phyloP scores from a whole-genome alignment of 2,329 filamentous ascomycete species.

The Verticillium isaacii region DNA sequence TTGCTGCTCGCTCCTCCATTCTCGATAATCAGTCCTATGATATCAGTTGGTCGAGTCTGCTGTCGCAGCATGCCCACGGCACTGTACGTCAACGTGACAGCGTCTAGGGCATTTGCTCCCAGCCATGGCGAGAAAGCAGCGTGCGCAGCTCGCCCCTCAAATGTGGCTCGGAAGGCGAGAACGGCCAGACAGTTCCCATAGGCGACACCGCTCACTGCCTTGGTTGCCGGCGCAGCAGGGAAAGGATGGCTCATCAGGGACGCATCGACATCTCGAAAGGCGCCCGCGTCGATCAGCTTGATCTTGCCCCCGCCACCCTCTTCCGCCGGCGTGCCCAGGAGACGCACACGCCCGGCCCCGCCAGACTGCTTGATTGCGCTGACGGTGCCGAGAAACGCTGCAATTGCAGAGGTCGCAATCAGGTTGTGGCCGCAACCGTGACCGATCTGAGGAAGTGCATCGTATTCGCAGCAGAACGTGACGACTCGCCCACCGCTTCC shows the following conservation, averaged over 20 bases:
- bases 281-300: constrained; percentile 26
- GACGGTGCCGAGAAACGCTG: constrained; percentile 32
- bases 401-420: constrained; percentile 34
- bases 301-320: constrained; percentile 38
- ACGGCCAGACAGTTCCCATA: no score
- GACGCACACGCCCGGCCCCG: constrained; percentile 27
- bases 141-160: no score
- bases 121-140: no score
- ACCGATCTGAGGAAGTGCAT: constrained; percentile 23
- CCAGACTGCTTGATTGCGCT: constrained; percentile 23
- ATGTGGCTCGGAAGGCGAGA: no score
- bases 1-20: background rate
- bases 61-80: constrained; percentile 30
- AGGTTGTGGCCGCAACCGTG: constrained; percentile 42
- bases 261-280: constrained; percentile 26
- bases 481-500: no score
- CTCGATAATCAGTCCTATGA: background rate
- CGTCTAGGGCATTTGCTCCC: no score
- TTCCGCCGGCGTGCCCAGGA: constrained; percentile 38
- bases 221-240: background rate
- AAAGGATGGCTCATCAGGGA: constrained; percentile 29
- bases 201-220: no score
- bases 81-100: constrained; percentile 5
- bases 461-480: no score
- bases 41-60: constrained; percentile 24